These are phyloP conservation scores for Boletellus deceptivus DNA, from an alignment of 1,284 basidiomycete species.

Conservation along the genomic window DNA sequence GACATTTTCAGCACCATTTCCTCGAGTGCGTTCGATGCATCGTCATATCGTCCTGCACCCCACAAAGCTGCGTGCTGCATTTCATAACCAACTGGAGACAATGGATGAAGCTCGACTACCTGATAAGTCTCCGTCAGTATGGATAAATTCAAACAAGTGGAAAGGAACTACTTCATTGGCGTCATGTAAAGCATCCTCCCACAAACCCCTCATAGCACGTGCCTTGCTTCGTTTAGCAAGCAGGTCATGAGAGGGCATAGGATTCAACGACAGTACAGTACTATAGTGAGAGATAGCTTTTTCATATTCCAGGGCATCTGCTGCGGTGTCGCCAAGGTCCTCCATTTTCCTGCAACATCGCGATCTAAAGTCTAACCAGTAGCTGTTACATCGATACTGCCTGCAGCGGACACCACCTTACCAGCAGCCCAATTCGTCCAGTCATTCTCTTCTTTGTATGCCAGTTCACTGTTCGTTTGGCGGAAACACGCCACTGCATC, in stretches of 20 bases:
- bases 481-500: too few species aligned
- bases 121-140: background rate
- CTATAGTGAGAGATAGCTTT: background rate
- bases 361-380: too few species aligned
- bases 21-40: background rate
- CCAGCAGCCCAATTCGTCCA: too few species aligned
- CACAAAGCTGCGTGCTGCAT: background rate
- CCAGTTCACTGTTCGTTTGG: too few species aligned
- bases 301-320: too few species aligned
- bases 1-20: conserved; percentile 1
- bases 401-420: too few species aligned
- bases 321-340: too few species aligned
- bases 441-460: too few species aligned
- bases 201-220: background rate
- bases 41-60: background rate
- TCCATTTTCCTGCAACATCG: too few species aligned
- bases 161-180: background rate
- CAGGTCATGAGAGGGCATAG: background rate
- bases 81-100: too few species aligned
- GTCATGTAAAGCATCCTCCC: background rate
- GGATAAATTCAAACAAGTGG: too few species aligned
- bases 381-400: too few species aligned
- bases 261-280: background rate
- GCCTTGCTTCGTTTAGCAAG: conserved; percentile 4
- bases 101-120: background rate